These are phyloP conservation scores for Takakia lepidozioides DNA, from an alignment of 225 moss, liverwort and hornwort genomes.

Conservation along the genomic window DNA sequence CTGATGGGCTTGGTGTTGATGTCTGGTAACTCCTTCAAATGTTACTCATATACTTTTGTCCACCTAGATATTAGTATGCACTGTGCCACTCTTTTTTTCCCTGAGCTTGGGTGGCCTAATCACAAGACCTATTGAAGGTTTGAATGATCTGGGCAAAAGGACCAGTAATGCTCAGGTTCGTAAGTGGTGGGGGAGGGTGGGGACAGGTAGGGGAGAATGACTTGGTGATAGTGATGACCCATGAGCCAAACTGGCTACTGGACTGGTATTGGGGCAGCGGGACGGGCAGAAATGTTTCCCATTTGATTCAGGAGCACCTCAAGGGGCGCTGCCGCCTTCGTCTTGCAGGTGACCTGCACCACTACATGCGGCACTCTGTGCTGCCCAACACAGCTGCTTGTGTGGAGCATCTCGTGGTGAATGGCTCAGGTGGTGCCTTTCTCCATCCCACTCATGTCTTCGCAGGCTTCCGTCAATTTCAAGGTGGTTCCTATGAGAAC, in stretches of 20 bases:
- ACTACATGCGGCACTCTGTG: slow-evolving; percentile 93
- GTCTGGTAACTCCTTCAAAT: too few species aligned
- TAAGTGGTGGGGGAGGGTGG: neutral
- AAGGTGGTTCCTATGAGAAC: slow-evolving; percentile 66
- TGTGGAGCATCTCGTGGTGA: slow-evolving; percentile 91
- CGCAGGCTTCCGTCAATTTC: slow-evolving; percentile 74
- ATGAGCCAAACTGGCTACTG: slow-evolving; percentile 98
- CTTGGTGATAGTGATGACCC: slow-evolving; percentile 84
- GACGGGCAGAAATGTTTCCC: slow-evolving; percentile 85
- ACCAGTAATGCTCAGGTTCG: too few species aligned
- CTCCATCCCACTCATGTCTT: slow-evolving; percentile 99
- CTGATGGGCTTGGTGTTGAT: too few species aligned
- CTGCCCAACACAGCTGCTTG: slow-evolving; percentile 46
- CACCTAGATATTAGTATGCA: too few species aligned
- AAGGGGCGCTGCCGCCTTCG: slow-evolving; percentile 93
- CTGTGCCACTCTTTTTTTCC: too few species aligned
- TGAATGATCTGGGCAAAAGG: too few species aligned
- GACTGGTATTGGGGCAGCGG: slow-evolving; percentile 97
- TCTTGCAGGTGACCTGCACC: slow-evolving; percentile 92
- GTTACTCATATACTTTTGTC: too few species aligned
- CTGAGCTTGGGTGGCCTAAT: too few species aligned
- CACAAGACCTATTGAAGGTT: slow-evolving; percentile 3
- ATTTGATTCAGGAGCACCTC: slow-evolving; percentile 83
- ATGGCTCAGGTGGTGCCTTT: slow-evolving; percentile 97
- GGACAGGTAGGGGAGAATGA: slow-evolving; percentile 68